Conservation (phyloP, 768 basidiomycete species). For the Coprinopsis strossmayeri region DNA sequence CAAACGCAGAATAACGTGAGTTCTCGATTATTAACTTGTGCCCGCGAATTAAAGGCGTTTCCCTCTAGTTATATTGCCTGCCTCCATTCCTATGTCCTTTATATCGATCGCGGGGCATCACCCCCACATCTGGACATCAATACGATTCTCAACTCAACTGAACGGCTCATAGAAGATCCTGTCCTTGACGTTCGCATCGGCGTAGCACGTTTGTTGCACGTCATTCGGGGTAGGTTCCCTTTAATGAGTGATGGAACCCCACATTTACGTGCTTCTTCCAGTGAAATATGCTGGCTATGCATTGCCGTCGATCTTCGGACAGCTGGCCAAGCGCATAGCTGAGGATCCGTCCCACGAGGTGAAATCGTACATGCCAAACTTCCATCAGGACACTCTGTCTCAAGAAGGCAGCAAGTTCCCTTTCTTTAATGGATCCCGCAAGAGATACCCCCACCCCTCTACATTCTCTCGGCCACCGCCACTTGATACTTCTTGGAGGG, state of each 20-base stretch:
- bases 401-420: no score
- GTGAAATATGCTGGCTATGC: constrained; percentile 10
- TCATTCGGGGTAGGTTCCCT: constrained; percentile 43
- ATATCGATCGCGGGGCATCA: constrained; percentile 19
- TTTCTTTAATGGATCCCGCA: no score
- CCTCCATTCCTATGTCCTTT: constrained; percentile 51
- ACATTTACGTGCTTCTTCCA: not conserved
- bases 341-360: constrained; percentile 42
- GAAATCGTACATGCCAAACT: not conserved
- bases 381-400: no score
- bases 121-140: constrained; percentile 14
- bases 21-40: no score
- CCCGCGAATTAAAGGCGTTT: constrained; percentile 12
- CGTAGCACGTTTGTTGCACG: constrained; percentile 65
- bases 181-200: constrained; percentile 85
- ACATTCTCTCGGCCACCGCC: constrained; percentile 3
- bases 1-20: constrained; percentile 70
- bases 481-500: not conserved
- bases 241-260: constrained; percentile 9
- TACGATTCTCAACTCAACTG: constrained; percentile 50
- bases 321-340: constrained; percentile 40
- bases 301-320: constrained; percentile 25
- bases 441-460: not conserved
- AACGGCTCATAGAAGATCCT: constrained; percentile 51
- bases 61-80: constrained; percentile 69